Evolutionary conservation across 2,329 filamentous ascomycete species (phyloP), one percentile per base, ranked within the genome.

Genomic region (Cladophialophora yegresii): DNA sequence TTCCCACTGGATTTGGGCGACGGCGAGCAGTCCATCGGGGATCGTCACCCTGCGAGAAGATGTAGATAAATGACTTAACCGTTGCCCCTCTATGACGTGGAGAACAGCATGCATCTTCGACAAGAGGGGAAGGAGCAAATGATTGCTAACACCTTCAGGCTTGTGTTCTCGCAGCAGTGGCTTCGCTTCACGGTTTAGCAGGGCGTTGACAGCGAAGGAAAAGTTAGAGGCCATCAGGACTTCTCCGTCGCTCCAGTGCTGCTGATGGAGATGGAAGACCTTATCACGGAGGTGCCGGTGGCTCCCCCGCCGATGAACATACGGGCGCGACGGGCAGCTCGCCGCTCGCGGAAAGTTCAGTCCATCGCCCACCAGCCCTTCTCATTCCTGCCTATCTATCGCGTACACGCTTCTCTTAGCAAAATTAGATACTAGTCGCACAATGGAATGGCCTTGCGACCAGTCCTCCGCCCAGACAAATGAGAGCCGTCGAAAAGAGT

Each of bases 381-480:
- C 5, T 43, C 36, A 20, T 43, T n/a, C 16, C n/a, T 43, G 8
- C 13, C 16, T 43, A 28, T 28, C 36, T 43, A 43, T 43, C 36
- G n/a, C 36, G 36, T 43, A 43, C 36, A 43, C 1, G 33, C 13
- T 40, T 40, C 33, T 58, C 33, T 10, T n/a, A 45, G 45, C 32
- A 53, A 53, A 22, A 49, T 54, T 47, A 58, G 7, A 43, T 30
- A 49, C 55, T 61, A 43, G 33, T 54, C 53, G 36, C 59, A 63
- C 61, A 63, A 63, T 45, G 57, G 45, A 63, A 50, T 54, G 61
- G 61, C 49, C 55, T 58, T 20, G 20, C 40, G 57, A 51, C 57
- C 57, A 59, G 50, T 50, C 50, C 32, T 47, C 61, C 61, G 50
- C 61, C 61, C 57, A 49, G 33, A 63, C 56, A 63, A 59, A 63